Evolutionary conservation across 148 eudicot species (phyloP).

Genomic region (Vaccinium myrtillus): DNA sequence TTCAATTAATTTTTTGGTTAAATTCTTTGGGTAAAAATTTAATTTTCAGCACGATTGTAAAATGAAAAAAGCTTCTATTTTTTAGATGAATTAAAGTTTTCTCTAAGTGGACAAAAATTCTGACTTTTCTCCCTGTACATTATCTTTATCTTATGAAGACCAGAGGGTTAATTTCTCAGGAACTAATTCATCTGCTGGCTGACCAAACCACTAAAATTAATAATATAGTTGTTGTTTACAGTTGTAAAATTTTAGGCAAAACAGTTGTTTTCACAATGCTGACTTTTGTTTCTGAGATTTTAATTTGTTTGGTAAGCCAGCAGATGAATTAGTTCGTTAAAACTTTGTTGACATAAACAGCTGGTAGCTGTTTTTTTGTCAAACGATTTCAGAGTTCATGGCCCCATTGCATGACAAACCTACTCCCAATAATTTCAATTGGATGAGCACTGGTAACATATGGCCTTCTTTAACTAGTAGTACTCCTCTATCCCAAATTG

Average conservation of each 20-base stretch:
- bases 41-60: no score
- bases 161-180: not conserved
- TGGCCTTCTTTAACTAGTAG: no score
- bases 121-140: no score
- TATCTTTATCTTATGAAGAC: no score
- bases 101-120: no score
- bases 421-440: not conserved
- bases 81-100: no score
- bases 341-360: conserved; percentile 32
- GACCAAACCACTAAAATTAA: conserved; percentile 9
- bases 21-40: no score
- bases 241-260: conserved; percentile 3
- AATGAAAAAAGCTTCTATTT: no score
- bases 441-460: not conserved
- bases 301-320: conserved; percentile 23
- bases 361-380: conserved; percentile 17
- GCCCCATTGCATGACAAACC: conserved; percentile 14
- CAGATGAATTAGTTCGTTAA: conserved; percentile 29
- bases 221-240: not conserved
- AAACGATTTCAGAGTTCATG: conserved; percentile 12
- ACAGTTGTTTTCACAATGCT: not conserved
- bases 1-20: no score
- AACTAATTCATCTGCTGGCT: not conserved
- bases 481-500: no score
- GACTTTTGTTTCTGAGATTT: conserved; percentile 18